Evolutionary conservation across 2,329 filamentous ascomycete genomes (phyloP).

Genomic region (Paramyrothecium sp.): DNA sequence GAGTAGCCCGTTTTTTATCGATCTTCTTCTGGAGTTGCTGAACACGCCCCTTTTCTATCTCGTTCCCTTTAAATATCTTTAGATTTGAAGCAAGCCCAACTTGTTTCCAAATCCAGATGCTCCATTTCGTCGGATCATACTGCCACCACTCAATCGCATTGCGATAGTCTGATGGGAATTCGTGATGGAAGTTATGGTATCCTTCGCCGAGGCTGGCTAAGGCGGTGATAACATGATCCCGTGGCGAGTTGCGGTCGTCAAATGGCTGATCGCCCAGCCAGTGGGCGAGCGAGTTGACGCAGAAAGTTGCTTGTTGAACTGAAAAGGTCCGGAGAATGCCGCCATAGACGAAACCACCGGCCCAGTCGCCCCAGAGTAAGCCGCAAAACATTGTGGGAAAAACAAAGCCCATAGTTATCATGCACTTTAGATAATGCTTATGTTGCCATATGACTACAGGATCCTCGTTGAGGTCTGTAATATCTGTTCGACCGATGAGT

Average conservation of each 20-base stretch:
- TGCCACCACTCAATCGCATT: conserved; percentile 82
- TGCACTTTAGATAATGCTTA: conserved; percentile 71
- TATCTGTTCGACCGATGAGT: conserved; percentile 76
- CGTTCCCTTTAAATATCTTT: conserved; percentile 80
- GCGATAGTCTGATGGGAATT: conserved; percentile 82
- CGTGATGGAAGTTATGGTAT: conserved; percentile 88
- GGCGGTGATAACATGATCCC: conserved; percentile 77
- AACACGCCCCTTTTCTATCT: conserved; percentile 79
- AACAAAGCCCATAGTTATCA: conserved; percentile 66
- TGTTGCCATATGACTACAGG: conserved; percentile 78
- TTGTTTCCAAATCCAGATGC: conserved; percentile 76
- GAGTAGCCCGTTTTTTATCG: conserved; percentile 69
- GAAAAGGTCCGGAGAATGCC: conserved; percentile 78
- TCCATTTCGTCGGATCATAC: conserved; percentile 83
- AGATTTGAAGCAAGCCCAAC: conserved; percentile 75
- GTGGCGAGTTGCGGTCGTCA: conserved; percentile 79
- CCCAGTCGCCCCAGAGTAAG: conserved; percentile 71
- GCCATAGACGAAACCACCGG: conserved; percentile 73
- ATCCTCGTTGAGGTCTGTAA: conserved; percentile 77
- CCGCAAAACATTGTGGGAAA: conserved; percentile 70
- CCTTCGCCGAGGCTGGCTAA: conserved; percentile 77
- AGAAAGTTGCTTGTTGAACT: conserved; percentile 83
- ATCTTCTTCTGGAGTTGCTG: conserved; percentile 83
- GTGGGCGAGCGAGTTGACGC: conserved; percentile 79
- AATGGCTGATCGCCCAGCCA: conserved; percentile 84